Conservation (phyloP, 2,329 filamentous ascomycete species). For the Aspergillus alliaceus region DNA sequence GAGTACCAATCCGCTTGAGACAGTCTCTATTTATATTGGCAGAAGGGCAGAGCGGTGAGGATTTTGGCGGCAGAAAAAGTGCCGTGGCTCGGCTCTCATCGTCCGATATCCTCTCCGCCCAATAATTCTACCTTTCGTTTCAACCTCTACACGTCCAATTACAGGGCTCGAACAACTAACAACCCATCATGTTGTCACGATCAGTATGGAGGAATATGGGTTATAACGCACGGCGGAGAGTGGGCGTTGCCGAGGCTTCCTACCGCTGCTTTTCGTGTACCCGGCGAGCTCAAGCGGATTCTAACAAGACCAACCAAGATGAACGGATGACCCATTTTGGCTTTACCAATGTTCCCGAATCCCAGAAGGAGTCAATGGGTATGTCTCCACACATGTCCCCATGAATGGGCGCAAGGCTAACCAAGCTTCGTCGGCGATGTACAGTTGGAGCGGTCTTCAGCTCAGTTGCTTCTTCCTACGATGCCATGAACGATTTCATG, state of each 20-base stretch:
- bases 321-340: slow-evolving; percentile 82
- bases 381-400: slow-evolving; percentile 10
- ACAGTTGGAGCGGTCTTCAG: slow-evolving; percentile 86
- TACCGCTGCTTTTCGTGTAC: slow-evolving; percentile 56
- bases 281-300: slow-evolving; percentile 38
- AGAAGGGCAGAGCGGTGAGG: not conserved
- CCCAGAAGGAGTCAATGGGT: slow-evolving; percentile 72
- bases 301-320: slow-evolving; percentile 39
- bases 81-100: too few relatives aligned
- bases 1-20: too few relatives aligned
- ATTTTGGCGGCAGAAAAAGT: not conserved
- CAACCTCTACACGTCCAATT: not conserved
- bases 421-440: slow-evolving; percentile 14
- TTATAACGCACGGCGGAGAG: slow-evolving; percentile 32
- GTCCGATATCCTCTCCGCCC: not conserved
- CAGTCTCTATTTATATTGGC: not conserved
- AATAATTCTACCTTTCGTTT: not conserved
- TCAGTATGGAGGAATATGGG: slow-evolving; percentile 39
- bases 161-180: not conserved
- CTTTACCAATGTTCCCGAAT: slow-evolving; percentile 79
- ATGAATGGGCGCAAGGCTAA: not conserved
- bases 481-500: slow-evolving; percentile 99
- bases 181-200: slow-evolving; percentile 32
- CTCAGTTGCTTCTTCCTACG: slow-evolving; percentile 90
- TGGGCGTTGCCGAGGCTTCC: slow-evolving; percentile 26